Conservation (phyloP, 768 basidiomycete species). For the Lactifluus piperatus region DNA sequence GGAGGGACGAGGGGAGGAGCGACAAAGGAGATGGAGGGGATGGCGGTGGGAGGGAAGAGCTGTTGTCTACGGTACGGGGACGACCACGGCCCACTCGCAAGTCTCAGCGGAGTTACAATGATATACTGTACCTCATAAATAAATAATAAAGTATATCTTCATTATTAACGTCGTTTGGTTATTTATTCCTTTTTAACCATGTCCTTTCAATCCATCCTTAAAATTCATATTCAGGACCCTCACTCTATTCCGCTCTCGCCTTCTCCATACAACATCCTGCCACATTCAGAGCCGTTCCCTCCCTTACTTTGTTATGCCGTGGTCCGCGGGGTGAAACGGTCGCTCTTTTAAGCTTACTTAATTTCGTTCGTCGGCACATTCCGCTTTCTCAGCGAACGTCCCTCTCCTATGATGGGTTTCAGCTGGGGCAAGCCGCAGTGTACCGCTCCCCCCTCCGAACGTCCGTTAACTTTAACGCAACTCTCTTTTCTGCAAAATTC, state of each 20-base stretch:
- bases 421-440: not conserved
- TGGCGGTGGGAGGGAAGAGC: constrained; percentile 23
- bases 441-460: not conserved
- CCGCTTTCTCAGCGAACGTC: not conserved
- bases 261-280: not conserved
- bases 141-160: constrained; percentile 5
- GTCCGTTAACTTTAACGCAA: constrained; percentile 1
- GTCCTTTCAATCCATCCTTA: not conserved
- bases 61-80: constrained; percentile 16
- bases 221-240: not conserved
- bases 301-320: not conserved
- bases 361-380: constrained; percentile 6
- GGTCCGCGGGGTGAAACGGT: constrained; percentile 2
- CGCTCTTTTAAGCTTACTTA: not conserved
- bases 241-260: not conserved
- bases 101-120: constrained; percentile 19
- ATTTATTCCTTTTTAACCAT: not conserved
- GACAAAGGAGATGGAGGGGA: constrained; percentile 18
- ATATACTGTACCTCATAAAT: not conserved
- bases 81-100: constrained; percentile 17
- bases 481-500: not conserved
- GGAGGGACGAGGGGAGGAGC: constrained; percentile 14
- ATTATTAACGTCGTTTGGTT: not conserved
- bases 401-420: not conserved
- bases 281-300: not conserved